Percentiles rank a stretch among this genome's conserved stretches.
These are phyloP conservation scores for Phyllachora maydis DNA, from an alignment of 2,329 filamentous ascomycete genomes.

Conservation along the genomic window DNA sequence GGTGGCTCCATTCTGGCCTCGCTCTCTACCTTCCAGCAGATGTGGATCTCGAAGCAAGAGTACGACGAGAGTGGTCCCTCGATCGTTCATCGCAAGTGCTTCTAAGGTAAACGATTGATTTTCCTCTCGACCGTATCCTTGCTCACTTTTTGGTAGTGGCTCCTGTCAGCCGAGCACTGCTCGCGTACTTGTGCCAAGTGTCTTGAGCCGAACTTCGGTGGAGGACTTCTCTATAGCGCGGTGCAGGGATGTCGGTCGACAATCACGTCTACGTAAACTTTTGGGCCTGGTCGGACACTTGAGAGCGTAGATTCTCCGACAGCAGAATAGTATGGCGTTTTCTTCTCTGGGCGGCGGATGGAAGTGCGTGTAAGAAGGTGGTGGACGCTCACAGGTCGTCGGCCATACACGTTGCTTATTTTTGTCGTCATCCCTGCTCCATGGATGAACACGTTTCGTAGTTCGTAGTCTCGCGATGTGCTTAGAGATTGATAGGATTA, in stretches of 20 bases:
- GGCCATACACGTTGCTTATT: conserved; percentile 30
- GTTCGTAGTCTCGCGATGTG: conserved; percentile 6
- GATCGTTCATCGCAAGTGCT: conserved; percentile 99
- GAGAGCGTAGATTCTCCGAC: conserved; percentile 24
- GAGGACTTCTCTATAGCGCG: too few relatives aligned
- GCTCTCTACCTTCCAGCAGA: conserved; percentile 99
- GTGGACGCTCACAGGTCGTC: conserved; percentile 29
- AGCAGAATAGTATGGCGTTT: conserved; percentile 24
- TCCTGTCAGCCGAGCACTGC: conserved; percentile 1
- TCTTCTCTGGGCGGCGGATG: conserved; percentile 26
- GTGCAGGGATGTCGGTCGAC: too few relatives aligned
- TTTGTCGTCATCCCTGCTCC: conserved; percentile 11
- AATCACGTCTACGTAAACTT: conserved; percentile 38
- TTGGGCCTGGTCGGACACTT: conserved; percentile 31
- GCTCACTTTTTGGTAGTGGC: too few relatives aligned
- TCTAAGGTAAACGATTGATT: conserved; percentile 59
- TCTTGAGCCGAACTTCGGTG: too few relatives aligned
- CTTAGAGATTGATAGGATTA: conserved; percentile 9
- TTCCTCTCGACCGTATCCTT: too few relatives aligned
- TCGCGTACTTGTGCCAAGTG: conserved; percentile 2
- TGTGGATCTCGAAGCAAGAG: conserved; percentile 99
- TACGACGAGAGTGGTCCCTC: conserved; percentile 99
- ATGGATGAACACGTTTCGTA: conserved; percentile 8
- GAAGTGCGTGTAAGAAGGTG: conserved; percentile 24
- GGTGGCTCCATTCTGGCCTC: conserved; percentile 99